Evolutionary conservation across 805 yeast species (phyloP).

Genomic region (Myxozyma melibiosi): DNA sequence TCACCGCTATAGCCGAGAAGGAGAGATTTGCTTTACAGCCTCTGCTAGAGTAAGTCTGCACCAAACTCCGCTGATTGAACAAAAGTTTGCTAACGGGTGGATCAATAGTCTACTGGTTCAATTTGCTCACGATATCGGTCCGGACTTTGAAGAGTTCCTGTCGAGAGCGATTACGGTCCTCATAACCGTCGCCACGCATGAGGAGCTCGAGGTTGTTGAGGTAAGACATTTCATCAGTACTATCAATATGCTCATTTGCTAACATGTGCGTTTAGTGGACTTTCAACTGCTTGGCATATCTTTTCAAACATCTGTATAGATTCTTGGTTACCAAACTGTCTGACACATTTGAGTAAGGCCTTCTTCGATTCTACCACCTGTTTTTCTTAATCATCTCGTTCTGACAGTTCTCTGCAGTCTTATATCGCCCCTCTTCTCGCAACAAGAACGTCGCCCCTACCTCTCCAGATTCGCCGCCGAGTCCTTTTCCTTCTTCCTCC

Average conservation of each 20-base stretch:
- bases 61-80: background rate
- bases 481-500: conserved; percentile 78
- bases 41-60: conserved; percentile 56
- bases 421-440: conserved; percentile 47
- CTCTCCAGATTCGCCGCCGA: conserved; percentile 85
- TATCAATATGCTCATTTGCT: no score
- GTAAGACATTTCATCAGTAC: no score
- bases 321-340: conserved; percentile 61
- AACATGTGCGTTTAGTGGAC: conserved; percentile 49
- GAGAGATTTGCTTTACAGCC: conserved; percentile 81
- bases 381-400: background rate
- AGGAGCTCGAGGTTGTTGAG: conserved; percentile 64
- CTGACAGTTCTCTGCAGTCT: conserved; percentile 17
- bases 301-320: conserved; percentile 82
- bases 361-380: conserved; percentile 55
- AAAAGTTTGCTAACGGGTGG: conserved; percentile 15
- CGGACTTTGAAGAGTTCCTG: conserved; percentile 81
- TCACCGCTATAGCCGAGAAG: conserved; percentile 51
- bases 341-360: conserved; percentile 67
- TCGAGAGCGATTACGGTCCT: conserved; percentile 54
- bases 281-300: conserved; percentile 81
- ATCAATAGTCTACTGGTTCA: conserved; percentile 59
- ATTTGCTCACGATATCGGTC: conserved; percentile 88
- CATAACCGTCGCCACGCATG: conserved; percentile 56
- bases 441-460: conserved; percentile 57